These are phyloP conservation scores for Paraphaeosphaeria minitans DNA, from an alignment of 2,329 filamentous ascomycete species.

Conservation along the genomic window DNA sequence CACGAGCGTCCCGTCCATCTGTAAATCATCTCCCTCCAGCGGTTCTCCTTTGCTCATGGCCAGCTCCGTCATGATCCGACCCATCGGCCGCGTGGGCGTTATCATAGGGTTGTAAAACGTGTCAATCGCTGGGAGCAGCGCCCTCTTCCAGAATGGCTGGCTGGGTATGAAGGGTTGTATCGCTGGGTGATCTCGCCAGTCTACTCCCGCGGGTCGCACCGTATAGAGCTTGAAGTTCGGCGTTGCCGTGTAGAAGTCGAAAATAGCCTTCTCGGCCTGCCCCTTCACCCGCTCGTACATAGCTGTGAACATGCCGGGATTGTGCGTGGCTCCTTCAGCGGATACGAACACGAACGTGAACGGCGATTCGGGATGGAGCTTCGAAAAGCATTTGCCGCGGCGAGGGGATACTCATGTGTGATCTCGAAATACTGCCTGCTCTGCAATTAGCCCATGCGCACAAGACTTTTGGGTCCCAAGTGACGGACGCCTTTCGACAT, in stretches of 20 bases:
- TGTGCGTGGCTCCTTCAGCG: slow-evolving; percentile 64
- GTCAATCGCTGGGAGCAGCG: slow-evolving; percentile 24
- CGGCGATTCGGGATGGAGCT: slow-evolving; percentile 54
- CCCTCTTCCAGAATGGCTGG: slow-evolving; percentile 30
- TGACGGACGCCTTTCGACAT: slow-evolving; percentile 63
- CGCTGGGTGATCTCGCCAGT: slow-evolving; percentile 51
- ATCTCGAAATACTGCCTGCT: slow-evolving; percentile 67
- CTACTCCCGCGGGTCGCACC: slow-evolving; percentile 65
- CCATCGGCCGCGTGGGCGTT: slow-evolving; percentile 56
- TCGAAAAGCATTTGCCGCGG: slow-evolving; percentile 63
- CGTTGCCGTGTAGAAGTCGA: slow-evolving; percentile 55
- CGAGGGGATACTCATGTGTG: slow-evolving; percentile 69
- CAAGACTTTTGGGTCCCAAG: background rate
- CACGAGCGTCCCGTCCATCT: slow-evolving; percentile 47
- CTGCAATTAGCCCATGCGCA: background rate
- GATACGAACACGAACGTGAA: slow-evolving; percentile 77
- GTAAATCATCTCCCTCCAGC: slow-evolving; percentile 45
- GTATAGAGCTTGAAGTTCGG: slow-evolving; percentile 60
- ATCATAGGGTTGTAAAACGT: slow-evolving; percentile 41
- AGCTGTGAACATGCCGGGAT: slow-evolving; percentile 60
- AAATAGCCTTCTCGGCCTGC: slow-evolving; percentile 64
- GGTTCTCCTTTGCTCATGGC: slow-evolving; percentile 54
- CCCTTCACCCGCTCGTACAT: slow-evolving; percentile 71
- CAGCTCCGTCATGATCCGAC: slow-evolving; percentile 54
- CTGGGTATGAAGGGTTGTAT: slow-evolving; percentile 45